Evolutionary conservation across 257 asterid genomes (phyloP), one percentile per base, ranked within the genome.

Genomic region (Solanum pennellii): DNA sequence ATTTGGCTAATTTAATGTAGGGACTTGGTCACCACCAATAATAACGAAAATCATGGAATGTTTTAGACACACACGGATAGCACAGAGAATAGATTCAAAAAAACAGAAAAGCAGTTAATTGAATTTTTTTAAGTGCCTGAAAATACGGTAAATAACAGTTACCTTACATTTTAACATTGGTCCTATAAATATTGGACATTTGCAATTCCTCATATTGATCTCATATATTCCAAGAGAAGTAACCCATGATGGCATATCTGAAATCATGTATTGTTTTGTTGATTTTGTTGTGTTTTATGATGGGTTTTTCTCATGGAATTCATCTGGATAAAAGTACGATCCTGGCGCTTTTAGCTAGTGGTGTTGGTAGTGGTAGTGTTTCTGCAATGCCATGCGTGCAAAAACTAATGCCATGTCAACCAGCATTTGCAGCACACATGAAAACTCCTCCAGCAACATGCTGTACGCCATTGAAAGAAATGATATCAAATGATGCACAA

Each of bases 321-420:
- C 16, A 79, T 15, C 12, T 80, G 1, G 68, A 80, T 80, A 80
- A 80, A 49, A 47, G 11, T 47, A 0, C 23, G 41, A 9, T 80
- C 35, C 41, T 13, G 2, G 66, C 65, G 2, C 5, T 79, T 16
- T 62, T 13, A 3, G 89, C 72, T 29, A 15, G 27, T 14, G 65
- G 86, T 7, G 91, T 73, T 42, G 27, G 23, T 13, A 42, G 80
- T 49, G 85, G 89, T 6, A 56, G 37, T 1, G 12, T 79, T 80
- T 80, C 66, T 1, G 85, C 86, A 2, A 60, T 90, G 90, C 88
- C 90, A 44, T 93, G 96, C 91, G 27, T 93, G 65, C 76, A 83
- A 83, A 83, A 91, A 85, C 88, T 92, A 62, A 7, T 92, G 84
- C 93, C 93, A 3, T 92, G 96, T 60, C 89, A 91, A 87, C 83